Evolutionary conservation across 495 filamentous ascomycete species (phyloP).

Genomic region (Jackrogersella multiformis): DNA sequence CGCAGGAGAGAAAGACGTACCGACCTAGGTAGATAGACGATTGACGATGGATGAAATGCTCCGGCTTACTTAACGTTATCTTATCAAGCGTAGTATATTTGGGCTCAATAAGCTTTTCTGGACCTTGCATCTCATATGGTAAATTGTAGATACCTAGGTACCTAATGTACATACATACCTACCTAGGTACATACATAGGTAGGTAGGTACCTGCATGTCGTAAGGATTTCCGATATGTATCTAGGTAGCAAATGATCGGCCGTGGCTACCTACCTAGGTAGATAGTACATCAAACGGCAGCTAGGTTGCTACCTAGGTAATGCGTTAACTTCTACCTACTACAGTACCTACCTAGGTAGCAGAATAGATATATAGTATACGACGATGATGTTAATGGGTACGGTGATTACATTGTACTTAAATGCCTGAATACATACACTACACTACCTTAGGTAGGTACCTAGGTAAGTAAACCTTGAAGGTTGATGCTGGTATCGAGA

Average conservation of each 20-base stretch:
- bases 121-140: constrained; percentile 6
- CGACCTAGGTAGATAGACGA: neutral
- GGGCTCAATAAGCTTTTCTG: constrained; percentile 28
- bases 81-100: neutral
- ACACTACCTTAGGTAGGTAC: neutral
- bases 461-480: neutral
- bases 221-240: constrained; percentile 3
- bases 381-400: no score
- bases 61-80: neutral
- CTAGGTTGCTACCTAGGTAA: neutral
- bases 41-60: constrained; percentile 2
- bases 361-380: no score
- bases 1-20: neutral
- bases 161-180: no score
- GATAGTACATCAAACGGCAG: neutral
- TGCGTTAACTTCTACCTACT: neutral
- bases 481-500: neutral
- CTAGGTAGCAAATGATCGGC: constrained; percentile 1
- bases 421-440: neutral
- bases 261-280: no score
- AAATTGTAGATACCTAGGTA: no score
- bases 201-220: no score
- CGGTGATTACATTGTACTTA: no score
- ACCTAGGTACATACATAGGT: no score
- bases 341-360: no score